Evolutionary conservation across 2,329 filamentous ascomycete genomes (phyloP), one percentile per base, ranked within the genome.

Genomic region (Anisogramma anomala): DNA sequence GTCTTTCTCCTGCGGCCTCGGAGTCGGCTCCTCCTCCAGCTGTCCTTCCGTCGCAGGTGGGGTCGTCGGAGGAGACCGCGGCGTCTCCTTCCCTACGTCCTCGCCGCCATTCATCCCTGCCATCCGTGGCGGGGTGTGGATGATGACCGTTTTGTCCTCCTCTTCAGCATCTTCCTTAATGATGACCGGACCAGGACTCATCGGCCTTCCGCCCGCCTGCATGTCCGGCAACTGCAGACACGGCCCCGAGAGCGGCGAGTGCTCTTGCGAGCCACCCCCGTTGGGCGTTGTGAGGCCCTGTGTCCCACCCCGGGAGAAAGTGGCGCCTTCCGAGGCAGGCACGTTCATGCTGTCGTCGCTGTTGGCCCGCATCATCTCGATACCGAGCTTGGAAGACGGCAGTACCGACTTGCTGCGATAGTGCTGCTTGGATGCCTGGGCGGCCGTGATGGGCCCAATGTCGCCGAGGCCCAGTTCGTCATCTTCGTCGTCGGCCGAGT

Each of bases 291-390:
- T 25, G 7, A 66, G 69, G 10, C 69, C 65, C 52, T 72, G 67
- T 3, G 70, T 71, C n/a, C 64, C 58, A n/a, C 67, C 65, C 48
- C 72, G 71, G 1, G 65, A 58, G 11, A 48, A 50, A 4, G 66
- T 66, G 49, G 62, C 67, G 34, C 74, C 72, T 3, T 71, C 69
- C 9, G 63, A 60, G 6, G 28, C 36, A 31, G 48, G 45, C 10
- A 71, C 39, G 1, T 67, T 67, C 41, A 84, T 74, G 54, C 88
- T 94, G 36, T 93, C 89, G 52, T 89, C 82, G 55, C 86, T 94
- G 58, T 94, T 94, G 15, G 89, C 93, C 35, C 89, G 79, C 85
- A 95, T 89, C 89, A 96, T 95, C 60, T 96, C 89, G 36, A 87
- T 91, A 2, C 87, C 87, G 2, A 96, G 73, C 60, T 94, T 95